Evolutionary conservation across 108 stramenopile species (phyloP), one percentile per base, ranked within the genome.

Genomic region (Pseudonitzschia multiseries): DNA sequence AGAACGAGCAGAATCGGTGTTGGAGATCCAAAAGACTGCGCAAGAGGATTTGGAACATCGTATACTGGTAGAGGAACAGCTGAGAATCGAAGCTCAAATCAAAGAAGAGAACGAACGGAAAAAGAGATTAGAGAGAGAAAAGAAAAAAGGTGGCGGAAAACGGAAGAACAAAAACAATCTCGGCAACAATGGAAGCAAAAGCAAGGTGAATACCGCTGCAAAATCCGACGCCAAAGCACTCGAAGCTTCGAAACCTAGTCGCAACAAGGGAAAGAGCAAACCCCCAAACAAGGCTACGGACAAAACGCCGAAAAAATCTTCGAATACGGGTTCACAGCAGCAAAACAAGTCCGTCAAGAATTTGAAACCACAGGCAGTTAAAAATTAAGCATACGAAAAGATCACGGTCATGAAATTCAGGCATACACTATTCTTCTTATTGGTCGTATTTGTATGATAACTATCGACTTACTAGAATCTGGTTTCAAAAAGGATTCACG

Each of bases 1-100:
- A 17, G 92, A 93, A 66, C 79, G 92, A 56, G 92, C 92, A 15
- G 86, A 82, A 50, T 93, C 92, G 9, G 84, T 93, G 29, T 75
- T 72, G 56, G 86, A 83, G 22, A 93, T 93, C 71, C 87, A 90
- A 54, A 51, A 86, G 50, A 54, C 63, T 48, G 82, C 84, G 28
- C 69, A 76, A 50, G 71, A 86, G 67, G 84, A 88, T 21, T 53
- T 65, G 65, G 87, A 89, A 54, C 63, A 81, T 68, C 71, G 69
- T 21, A 40, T 71, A 5, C 67, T 89, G n/a, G 79, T 93, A 15
- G 86, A 86, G 66, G 92, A 93, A 56, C 92, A 93, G 54, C 65
- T 75, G 46, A 46, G 69, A 67, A 93, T 93, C 52, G 92, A 93
- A 69, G 76, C 74, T 51, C 83, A 87, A 50, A 91, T 93, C 17